Percentiles rank a stretch among this genome's conserved stretches.
These are phyloP conservation scores for Ophiostoma sp. DNA, from an alignment of 2,329 filamentous ascomycete species.

Conservation along the genomic window DNA sequence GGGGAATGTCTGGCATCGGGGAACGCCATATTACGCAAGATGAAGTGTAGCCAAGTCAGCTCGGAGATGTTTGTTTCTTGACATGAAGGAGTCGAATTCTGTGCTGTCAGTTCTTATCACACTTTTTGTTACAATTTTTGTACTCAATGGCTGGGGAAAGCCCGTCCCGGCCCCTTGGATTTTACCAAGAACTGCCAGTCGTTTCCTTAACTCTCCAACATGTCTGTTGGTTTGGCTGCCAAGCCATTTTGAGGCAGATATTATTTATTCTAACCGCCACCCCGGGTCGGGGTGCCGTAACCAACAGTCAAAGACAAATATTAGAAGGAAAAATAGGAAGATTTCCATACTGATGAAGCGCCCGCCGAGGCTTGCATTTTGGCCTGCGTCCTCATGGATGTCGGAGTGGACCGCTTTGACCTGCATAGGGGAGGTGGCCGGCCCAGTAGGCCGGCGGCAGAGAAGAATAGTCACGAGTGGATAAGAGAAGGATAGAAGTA, in stretches of 20 bases:
- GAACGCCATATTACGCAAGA: background rate
- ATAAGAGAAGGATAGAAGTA: background rate
- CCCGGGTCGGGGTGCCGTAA: background rate
- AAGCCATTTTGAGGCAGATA: background rate
- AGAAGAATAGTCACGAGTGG: background rate
- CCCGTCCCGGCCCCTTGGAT: background rate
- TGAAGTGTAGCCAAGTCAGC: background rate
- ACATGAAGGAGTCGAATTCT: background rate
- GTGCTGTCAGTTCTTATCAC: background rate
- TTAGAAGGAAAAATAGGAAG: background rate
- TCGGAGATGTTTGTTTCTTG: background rate
- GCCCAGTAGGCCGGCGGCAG: conserved; percentile 25
- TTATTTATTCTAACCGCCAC: background rate
- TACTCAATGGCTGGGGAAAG: background rate
- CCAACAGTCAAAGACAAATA: background rate
- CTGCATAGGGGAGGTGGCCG: conserved; percentile 12
- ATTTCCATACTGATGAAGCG: background rate
- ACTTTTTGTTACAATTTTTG: background rate
- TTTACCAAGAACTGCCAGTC: background rate
- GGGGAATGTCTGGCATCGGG: conserved; percentile 9
- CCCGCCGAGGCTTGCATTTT: conserved; percentile 3
- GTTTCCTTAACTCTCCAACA: background rate
- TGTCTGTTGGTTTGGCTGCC: conserved; percentile 2
- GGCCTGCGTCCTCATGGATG: background rate
- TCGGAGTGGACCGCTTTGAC: background rate